Evolutionary conservation across 495 filamentous ascomycete species (phyloP).

Genomic region (Aspergillus bridgeri): DNA sequence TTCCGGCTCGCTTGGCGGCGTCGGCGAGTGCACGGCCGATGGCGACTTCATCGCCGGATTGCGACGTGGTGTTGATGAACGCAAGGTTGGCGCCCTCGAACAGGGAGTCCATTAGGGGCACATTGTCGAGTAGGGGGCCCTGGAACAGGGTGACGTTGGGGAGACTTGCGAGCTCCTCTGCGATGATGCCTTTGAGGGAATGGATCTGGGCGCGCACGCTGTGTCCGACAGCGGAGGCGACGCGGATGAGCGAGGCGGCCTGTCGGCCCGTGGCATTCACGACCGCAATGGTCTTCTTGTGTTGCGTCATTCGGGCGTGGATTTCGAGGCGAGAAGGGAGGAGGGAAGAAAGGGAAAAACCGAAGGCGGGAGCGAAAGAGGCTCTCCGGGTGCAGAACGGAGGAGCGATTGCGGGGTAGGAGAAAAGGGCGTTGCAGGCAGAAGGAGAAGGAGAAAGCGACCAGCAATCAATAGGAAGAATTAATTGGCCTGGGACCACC

Average conservation of each 20-base stretch:
- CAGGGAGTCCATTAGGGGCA: slow-evolving; percentile 65
- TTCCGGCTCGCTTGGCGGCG: slow-evolving; percentile 76
- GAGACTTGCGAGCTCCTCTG: slow-evolving; percentile 72
- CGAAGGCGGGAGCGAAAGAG: slow-evolving; percentile 1
- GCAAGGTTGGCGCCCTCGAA: slow-evolving; percentile 83
- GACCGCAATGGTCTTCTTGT: slow-evolving; percentile 77
- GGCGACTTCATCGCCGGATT: slow-evolving; percentile 85
- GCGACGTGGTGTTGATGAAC: slow-evolving; percentile 97
- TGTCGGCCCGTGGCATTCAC: slow-evolving; percentile 92
- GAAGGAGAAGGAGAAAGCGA: slow-evolving; percentile 4
- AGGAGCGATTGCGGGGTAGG: slow-evolving; percentile 22
- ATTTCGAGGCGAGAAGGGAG: background rate
- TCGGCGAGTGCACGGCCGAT: slow-evolving; percentile 86
- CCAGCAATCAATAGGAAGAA: slow-evolving; percentile 13
- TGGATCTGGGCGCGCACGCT: slow-evolving; percentile 84
- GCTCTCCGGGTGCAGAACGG: background rate
- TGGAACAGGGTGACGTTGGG: slow-evolving; percentile 81
- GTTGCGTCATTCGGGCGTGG: slow-evolving; percentile 42
- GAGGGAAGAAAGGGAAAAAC: background rate
- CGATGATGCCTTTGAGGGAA: slow-evolving; percentile 75
- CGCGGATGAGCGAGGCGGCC: slow-evolving; percentile 87
- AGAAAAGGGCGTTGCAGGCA: slow-evolving; percentile 3
- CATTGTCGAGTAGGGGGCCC: slow-evolving; percentile 72
- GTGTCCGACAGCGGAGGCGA: slow-evolving; percentile 88
- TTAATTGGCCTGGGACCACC: background rate